Evolutionary conservation across 768 basidiomycete species (phyloP).

Genomic region (Podaxis sp.): DNA sequence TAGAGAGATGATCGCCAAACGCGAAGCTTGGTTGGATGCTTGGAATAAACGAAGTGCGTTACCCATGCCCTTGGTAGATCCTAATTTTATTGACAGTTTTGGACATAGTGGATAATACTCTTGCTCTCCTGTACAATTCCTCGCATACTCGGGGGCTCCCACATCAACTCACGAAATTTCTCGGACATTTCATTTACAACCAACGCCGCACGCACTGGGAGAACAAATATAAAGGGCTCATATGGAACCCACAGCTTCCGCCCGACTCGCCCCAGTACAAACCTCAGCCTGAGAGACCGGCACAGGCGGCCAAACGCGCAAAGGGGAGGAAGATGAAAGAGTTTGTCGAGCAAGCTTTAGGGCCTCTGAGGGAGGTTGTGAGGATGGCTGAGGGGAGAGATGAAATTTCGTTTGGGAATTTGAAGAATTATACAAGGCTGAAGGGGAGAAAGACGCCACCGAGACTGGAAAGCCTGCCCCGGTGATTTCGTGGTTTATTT

Average conservation of each 20-base stretch:
- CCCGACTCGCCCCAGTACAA: constrained; percentile 13
- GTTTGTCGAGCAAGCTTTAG: constrained; percentile 39
- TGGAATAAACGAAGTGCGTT: constrained; percentile 60
- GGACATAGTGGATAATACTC: constrained; percentile 62
- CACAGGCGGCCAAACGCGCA: constrained; percentile 14
- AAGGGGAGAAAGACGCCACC: constrained; percentile 8
- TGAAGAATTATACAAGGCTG: constrained; percentile 35
- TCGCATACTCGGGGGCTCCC: constrained; percentile 60
- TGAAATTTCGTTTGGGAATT: constrained; percentile 38
- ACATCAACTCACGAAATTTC: constrained; percentile 57
- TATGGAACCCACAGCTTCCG: constrained; percentile 16
- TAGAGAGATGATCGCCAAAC: background rate
- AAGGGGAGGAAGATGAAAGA: constrained; percentile 18
- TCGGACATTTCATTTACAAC: constrained; percentile 36
- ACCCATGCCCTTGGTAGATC: constrained; percentile 1
- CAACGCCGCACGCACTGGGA: constrained; percentile 25
- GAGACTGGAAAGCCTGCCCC: background rate
- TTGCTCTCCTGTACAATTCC: constrained; percentile 61
- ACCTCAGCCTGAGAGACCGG: constrained; percentile 13
- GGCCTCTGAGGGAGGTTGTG: constrained; percentile 50
- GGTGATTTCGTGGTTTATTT: background rate
- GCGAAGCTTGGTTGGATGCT: constrained; percentile 36
- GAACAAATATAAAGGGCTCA: constrained; percentile 8
- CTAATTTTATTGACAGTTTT: background rate
- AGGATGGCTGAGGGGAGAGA: constrained; percentile 59